Evolutionary conservation across 192 early-diverging fungal species (phyloP).

Genomic region (Gigaspora rosea): DNA sequence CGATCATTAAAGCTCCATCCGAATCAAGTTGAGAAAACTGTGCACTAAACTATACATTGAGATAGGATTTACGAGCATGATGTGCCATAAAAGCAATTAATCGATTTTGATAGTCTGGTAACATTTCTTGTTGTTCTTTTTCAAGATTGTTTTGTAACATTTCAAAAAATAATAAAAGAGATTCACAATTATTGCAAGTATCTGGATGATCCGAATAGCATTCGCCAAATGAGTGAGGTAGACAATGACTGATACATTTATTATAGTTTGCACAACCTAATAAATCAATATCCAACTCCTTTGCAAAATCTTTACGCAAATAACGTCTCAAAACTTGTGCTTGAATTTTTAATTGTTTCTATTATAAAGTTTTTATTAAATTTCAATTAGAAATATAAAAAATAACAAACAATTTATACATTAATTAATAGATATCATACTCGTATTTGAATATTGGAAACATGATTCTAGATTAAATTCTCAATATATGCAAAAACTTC

Average conservation of each 20-base stretch:
- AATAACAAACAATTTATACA: neutral
- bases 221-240: neutral
- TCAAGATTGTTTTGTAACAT: neutral
- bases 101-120: neutral
- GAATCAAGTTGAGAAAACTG: neutral
- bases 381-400: neutral
- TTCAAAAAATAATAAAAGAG: neutral
- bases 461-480: neutral
- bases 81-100: neutral
- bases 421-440: neutral
- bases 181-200: neutral
- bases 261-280: neutral
- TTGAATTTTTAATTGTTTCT: neutral
- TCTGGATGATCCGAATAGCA: neutral
- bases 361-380: neutral
- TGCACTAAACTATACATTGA: neutral
- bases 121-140: neutral
- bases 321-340: neutral
- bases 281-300: neutral
- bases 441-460: neutral
- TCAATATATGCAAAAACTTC: neutral
- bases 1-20: too few relatives aligned
- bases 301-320: neutral
- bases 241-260: neutral
- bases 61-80: neutral